Base-by-base conservation (phyloP, 371 early-diverging fungal species). In the Mycotypha africana region DNA sequence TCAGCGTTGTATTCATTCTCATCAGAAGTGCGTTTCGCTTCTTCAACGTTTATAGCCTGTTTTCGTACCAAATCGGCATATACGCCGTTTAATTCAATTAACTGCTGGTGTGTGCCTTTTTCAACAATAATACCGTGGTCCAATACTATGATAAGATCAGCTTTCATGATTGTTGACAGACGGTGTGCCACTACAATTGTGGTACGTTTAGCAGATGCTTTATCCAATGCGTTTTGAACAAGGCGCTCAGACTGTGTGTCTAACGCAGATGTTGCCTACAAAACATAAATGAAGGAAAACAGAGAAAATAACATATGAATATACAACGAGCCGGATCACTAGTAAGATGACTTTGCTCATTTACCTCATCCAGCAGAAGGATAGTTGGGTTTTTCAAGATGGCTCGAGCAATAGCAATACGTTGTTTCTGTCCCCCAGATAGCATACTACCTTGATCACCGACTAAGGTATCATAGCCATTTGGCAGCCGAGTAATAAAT, bases 111-210 rank as follows among this genome's bases (percentile, higher is more conserved):
- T 0, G 67, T 76, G 33, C 89, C 89, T 10, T 42, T 40, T 62
- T 88, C 89, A 10, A 82, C 46, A 16, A 89, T 71, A 2, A 58
- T 45, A 14, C 89, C 89, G 32, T 82, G 51, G 38, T 76, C 67
- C 66, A 86, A 71, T 1, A 87, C 88, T 31, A 81, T 67, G 57
- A 95, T 93, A 38, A 74, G 47, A 49, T 93, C 85, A 0, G 92
- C 85, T 46, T 90, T 81, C 28, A 58, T 58, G 35, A 82, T 69
- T 2, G 88, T 89, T 19, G 86, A 82, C 3, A 89, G 63, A 4
- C 87, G 79, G 58, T 95, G 95, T 0, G 95, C 93, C 42, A 96
- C 84, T 3, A 92, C 80, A 31, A 98, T 76, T 3, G 93, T 92
- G 0, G 93, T 91, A 14, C 93, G 72, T 20, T 79, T 78, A 11